Base-by-base conservation (phyloP, 257 asterid genomes). In the Prunella vulgaris region DNA sequence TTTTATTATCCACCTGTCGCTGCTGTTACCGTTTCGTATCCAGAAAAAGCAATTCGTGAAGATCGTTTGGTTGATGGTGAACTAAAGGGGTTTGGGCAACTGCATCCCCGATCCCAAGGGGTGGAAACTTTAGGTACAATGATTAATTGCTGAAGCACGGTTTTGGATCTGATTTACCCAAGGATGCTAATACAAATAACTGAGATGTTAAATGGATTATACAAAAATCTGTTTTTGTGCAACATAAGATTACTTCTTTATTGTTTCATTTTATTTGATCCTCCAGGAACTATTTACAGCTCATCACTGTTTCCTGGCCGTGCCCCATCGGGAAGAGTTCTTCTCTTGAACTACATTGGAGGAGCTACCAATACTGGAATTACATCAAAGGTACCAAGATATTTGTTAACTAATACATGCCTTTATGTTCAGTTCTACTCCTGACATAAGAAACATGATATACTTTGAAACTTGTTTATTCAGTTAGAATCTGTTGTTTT, bases 71-170 rank as follows among this genome's bases (percentile, higher is more conserved):
- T 88, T 63, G 91, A 86, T 67, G 96, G 96, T 81, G 94, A 88
- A 77, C 86, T 93, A 6, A 90, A 86, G 85, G 97, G 99, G 76
- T 93, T 93, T 79, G 99, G 99, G 71, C 99, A 93, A 86, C 79
- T 93, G 90, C 99, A 93, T 81, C 97, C 99, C 15, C 96, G 97
- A 66, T 82, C 95, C 70, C 99, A 90, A 80, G 97, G 96, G 74
- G 96, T 93, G 64, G 97, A 90, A 85, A 93, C 99, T 73, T 80
- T 93, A 78, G 99, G 99, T 93, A 30, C 54, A 44, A 44, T 74
- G 61, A 27, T 65, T 48, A 49, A 66, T 46, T 59, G 28, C 42
- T 30, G 35, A 60, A 32, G 18, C 52, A 22, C 28, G 17, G 27
- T 52, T 67, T 5, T 51, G 65, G 51, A 64, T 13, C 60, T 60